Conservation (phyloP, 257 asterid genomes). For the Avicennia marina region DNA sequence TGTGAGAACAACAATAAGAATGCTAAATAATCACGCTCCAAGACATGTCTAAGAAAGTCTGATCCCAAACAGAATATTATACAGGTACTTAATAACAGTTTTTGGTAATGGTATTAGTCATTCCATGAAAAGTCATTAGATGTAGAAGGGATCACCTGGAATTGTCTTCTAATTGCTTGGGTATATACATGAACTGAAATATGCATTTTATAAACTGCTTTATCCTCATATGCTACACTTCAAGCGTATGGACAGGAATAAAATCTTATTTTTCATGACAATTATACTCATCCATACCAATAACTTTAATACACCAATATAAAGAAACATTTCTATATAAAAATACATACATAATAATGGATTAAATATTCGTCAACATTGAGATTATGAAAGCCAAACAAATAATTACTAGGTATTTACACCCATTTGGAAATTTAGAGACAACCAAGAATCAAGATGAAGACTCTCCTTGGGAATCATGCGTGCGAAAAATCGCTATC, state of each 20-base stretch:
- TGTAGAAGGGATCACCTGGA: too few relatives aligned
- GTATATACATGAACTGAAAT: neutral
- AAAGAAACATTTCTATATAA: too few relatives aligned
- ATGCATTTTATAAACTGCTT: neutral
- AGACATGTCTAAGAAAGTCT: neutral
- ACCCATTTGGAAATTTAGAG: too few relatives aligned
- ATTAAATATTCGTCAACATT: too few relatives aligned
- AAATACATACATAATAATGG: too few relatives aligned
- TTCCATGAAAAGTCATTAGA: conserved; percentile 2
- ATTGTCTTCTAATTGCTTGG: neutral
- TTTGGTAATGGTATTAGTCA: neutral
- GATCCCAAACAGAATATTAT: conserved; percentile 8
- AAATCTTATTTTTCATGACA: too few relatives aligned
- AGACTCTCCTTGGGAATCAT: neutral
- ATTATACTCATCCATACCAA: too few relatives aligned
- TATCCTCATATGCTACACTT: neutral
- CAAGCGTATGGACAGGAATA: too few relatives aligned
- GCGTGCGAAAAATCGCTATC: neutral
- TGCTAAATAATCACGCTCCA: neutral
- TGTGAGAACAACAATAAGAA: conserved; percentile 5
- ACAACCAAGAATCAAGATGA: too few relatives aligned
- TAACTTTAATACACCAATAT: too few relatives aligned
- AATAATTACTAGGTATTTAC: too few relatives aligned
- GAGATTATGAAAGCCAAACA: too few relatives aligned
- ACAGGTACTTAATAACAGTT: neutral